A percentile compares a stretch with the other conserved stretches of the same genome.
These are phyloP conservation scores for Candida nonsorbophila DNA, from an alignment of 805 yeast species.

Conservation along the genomic window DNA sequence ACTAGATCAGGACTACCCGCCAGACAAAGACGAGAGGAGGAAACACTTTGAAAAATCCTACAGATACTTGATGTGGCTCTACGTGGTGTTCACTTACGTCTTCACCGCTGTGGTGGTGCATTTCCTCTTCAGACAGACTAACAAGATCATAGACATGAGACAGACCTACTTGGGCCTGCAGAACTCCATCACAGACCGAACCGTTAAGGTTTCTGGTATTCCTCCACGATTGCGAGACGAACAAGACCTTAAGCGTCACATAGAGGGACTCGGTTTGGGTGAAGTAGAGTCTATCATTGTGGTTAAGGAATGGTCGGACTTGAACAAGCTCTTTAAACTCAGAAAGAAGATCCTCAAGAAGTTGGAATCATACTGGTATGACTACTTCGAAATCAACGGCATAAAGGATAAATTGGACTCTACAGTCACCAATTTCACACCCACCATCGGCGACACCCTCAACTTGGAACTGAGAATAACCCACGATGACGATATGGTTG, in stretches of 20 bases:
- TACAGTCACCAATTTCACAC: conserved; percentile 18
- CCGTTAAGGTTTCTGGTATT: conserved; percentile 82
- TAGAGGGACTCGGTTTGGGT: conserved; percentile 76
- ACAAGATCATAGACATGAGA: conserved; percentile 67
- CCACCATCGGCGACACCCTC: conserved; percentile 23
- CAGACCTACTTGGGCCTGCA: conserved; percentile 82
- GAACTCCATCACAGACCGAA: conserved; percentile 85
- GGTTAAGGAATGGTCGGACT: conserved; percentile 80
- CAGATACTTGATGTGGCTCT: conserved; percentile 72
- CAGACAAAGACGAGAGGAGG: conserved; percentile 16
- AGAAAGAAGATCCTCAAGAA: conserved; percentile 49
- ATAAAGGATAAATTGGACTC: conserved; percentile 24
- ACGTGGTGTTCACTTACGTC: conserved; percentile 79
- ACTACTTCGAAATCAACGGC: conserved; percentile 43
- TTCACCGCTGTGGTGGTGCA: conserved; percentile 67
- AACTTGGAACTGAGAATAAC: conserved; percentile 10
- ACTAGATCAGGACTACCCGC: conserved; percentile 19
- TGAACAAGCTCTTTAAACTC: conserved; percentile 60
- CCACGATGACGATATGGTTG: conserved; percentile 1
- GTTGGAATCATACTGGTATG: conserved; percentile 70
- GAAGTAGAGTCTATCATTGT: conserved; percentile 71
- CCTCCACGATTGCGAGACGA: conserved; percentile 77
- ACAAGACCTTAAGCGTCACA: conserved; percentile 62
- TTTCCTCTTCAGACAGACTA: conserved; percentile 63
- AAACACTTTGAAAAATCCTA: conserved; percentile 14